Evolutionary conservation across 2,329 filamentous ascomycete genomes (phyloP), one percentile per base, ranked within the genome.

Genomic region (Cadophora gregata): DNA sequence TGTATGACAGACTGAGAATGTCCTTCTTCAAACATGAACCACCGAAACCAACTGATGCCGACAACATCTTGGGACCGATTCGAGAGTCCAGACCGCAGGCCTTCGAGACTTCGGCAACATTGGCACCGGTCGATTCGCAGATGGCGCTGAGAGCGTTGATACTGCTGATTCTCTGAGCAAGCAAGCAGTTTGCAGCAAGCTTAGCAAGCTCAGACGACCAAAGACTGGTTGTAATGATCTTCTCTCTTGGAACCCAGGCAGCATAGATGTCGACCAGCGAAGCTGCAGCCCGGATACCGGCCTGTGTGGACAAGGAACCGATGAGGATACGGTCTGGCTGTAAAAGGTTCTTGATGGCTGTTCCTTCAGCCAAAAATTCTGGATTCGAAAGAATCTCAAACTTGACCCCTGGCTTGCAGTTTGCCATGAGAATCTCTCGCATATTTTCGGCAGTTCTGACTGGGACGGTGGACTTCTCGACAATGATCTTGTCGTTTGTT

Each of bases 21-120:
- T 93, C 91, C 79, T 94, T 94, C 78, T 90, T 89, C 82, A 94
- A 93, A 78, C 91, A 94, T 67, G 87, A 90, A 42, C 91, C 91
- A 64, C 91, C 91, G 73, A 93, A 93, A n/a, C 91, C 91, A 36
- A 92, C 85, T 59, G 88, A 88, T 9, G 91, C 88, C 77, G 90
- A 89, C 59, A 93, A 82, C 79, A 93, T 91, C 76, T 89, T 87
- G 71, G 86, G 82, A 14, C 91, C 91, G 66, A 94, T 91, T 60
- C 91, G 85, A 16, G 83, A 82, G 72, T 94, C 91, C 42, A 88
- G 82, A 62, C 91, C 91, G 48, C 91, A 83, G 12, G 88, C 87
- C 38, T 82, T 81, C 25, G 89, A 84, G 4, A 93, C 85, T 78
- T 93, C 90, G 68, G 89, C 85, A 25, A 93, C 85, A 73, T 93